Evolutionary conservation across 1,139 yeast species (phyloP), one percentile per base, ranked within the genome.

Genomic region (Hemisphaericaspora lyxosophila): DNA sequence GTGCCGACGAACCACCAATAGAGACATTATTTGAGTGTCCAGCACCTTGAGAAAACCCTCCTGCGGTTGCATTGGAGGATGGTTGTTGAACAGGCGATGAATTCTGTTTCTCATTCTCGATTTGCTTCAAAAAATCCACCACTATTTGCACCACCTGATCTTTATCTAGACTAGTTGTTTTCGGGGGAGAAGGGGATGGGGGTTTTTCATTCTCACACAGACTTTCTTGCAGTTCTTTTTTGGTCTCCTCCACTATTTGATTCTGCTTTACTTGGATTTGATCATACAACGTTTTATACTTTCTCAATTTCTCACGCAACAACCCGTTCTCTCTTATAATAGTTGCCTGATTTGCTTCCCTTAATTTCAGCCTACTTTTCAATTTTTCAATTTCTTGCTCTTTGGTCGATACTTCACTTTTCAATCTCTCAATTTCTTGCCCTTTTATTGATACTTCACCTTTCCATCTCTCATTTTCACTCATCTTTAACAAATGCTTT

Each of bases 281-380:
- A 27, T 28, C 15, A 31, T 42, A 31, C 7, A 39, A 29, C 3
- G 11, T 23, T n/a, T 31, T 29, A 26, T 42, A 42, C 23, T 42
- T 42, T 18, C 23, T 26, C 25, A 42, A 30, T 19, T 39, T 39
- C 8, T 7, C 31, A 13, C 28, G 29, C 4, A 40, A 14, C 20
- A 11, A 7, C 3, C 30, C 34, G 22, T 24, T 17, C 14, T 25
- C 31, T n/a, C n/a, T 15, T 5, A 23, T 20, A 13, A 7, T 26
- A 3, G 16, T 11, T 26, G 28, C 7, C 15, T 8, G 11, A 11
- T 13, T 7, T 6, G 16, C 6, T 7, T 26, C 11, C 6, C 14
- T 26, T 3, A 26, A 26, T 6, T 26, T 24, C 15, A 38, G 17
- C 24, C 26, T 26, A 22, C 22, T 15, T n/a, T 29, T 14, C 11